These are phyloP conservation scores for Phlebopus sp. DNA, from an alignment of 1,284 basidiomycete species.

Conservation along the genomic window DNA sequence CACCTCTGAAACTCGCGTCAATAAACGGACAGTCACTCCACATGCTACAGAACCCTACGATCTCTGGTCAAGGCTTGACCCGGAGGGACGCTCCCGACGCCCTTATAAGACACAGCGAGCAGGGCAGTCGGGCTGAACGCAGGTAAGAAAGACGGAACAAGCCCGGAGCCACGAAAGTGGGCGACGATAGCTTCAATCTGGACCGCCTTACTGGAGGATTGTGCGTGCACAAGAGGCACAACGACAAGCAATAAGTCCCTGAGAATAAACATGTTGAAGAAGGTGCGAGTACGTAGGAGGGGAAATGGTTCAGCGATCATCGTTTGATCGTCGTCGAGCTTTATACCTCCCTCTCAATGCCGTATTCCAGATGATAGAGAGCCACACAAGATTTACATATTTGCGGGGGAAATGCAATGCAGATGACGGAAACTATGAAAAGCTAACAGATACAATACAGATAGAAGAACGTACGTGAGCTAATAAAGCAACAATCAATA, in stretches of 20 bases:
- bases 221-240: slow-evolving; percentile 39
- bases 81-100: slow-evolving; percentile 47
- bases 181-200: slow-evolving; percentile 55
- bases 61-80: slow-evolving; percentile 58
- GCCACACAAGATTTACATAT: background rate
- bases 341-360: too few species aligned
- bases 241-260: slow-evolving; percentile 35
- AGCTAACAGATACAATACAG: slow-evolving; percentile 35
- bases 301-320: too few species aligned
- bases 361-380: too few species aligned
- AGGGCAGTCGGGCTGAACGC: slow-evolving; percentile 57
- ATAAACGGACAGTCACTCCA: background rate
- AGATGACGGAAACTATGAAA: slow-evolving; percentile 26
- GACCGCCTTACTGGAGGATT: slow-evolving; percentile 37
- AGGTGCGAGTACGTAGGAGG: too few species aligned
- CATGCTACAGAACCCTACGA: slow-evolving; percentile 41
- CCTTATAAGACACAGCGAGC: slow-evolving; percentile 51
- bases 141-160: slow-evolving; percentile 57
- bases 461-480: slow-evolving; percentile 24
- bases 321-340: too few species aligned
- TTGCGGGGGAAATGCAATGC: slow-evolving; percentile 2
- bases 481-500: slow-evolving; percentile 21
- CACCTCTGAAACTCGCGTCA: slow-evolving; percentile 41
- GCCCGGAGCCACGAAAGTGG: slow-evolving; percentile 54
- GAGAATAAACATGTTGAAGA: slow-evolving; percentile 17